Evolutionary conservation across 176 grass and related monocot species (phyloP).

Genomic region (Aegilops speltoides): DNA sequence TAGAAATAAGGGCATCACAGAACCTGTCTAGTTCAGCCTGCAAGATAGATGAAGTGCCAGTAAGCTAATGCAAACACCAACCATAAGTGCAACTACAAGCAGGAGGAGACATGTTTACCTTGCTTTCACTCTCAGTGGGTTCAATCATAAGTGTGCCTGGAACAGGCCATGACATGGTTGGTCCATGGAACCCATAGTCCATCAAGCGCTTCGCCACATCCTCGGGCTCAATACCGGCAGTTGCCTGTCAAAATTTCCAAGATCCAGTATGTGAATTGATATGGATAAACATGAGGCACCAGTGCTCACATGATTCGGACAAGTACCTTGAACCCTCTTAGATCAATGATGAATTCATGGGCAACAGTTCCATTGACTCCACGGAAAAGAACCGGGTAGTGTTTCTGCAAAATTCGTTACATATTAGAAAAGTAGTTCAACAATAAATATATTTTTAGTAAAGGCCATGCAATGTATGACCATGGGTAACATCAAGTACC

Average conservation of each 20-base stretch:
- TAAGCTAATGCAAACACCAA: conserved; percentile 26
- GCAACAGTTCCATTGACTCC: conserved; percentile 97
- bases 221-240: conserved; percentile 92
- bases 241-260: conserved; percentile 47
- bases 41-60: conserved; percentile 35
- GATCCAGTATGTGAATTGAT: conserved; percentile 7
- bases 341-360: conserved; percentile 96
- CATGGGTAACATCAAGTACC: conserved; percentile 43
- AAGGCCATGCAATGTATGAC: background rate
- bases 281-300: background rate
- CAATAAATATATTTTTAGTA: conserved; percentile 10
- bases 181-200: conserved; percentile 96
- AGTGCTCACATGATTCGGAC: background rate
- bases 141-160: conserved; percentile 99
- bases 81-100: background rate
- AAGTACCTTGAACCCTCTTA: conserved; percentile 95
- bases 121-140: conserved; percentile 99
- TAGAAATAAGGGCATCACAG: conserved; percentile 97
- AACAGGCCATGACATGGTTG: conserved; percentile 99
- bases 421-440: conserved; percentile 21
- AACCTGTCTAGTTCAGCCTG: conserved; percentile 98
- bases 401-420: conserved; percentile 56
- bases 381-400: conserved; percentile 98
- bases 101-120: conserved; percentile 46
- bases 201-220: conserved; percentile 98